A percentile compares a stretch with the other conserved stretches of the same genome.
Conservation (phyloP, 345 rosid species). For the Eucalyptus dawsonii region DNA sequence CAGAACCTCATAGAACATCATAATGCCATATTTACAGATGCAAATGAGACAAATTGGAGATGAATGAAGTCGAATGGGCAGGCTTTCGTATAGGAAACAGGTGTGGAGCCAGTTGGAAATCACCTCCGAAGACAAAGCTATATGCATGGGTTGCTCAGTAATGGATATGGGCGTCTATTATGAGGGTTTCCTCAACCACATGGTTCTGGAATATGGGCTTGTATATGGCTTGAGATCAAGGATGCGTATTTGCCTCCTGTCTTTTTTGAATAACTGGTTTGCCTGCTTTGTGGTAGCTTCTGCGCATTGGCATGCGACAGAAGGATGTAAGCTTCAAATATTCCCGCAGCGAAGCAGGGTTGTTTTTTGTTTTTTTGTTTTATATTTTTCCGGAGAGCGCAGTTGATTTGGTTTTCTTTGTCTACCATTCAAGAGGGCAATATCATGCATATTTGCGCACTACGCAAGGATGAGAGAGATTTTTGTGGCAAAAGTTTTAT, state of each 20-base stretch:
- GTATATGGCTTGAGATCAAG: neutral
- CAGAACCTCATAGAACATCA: conserved; percentile 81
- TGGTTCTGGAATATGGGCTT: neutral
- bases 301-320: neutral
- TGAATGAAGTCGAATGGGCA: neutral
- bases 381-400: neutral
- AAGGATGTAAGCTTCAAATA: neutral
- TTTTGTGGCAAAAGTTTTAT: neutral
- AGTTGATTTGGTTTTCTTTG: neutral
- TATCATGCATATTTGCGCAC: neutral
- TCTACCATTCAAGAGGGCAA: neutral
- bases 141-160: neutral
- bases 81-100: neutral
- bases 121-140: neutral
- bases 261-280: neutral
- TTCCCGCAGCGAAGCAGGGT: neutral
- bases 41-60: conserved; percentile 68
- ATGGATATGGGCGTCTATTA: neutral
- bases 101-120: neutral
- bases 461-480: neutral
- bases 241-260: neutral
- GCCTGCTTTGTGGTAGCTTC: neutral
- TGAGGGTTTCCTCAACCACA: neutral
- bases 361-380: neutral
- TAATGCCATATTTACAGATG: conserved; percentile 77